Conservation (phyloP, 2,329 filamentous ascomycete genomes). For the Scolecobasidium constrictum region DNA sequence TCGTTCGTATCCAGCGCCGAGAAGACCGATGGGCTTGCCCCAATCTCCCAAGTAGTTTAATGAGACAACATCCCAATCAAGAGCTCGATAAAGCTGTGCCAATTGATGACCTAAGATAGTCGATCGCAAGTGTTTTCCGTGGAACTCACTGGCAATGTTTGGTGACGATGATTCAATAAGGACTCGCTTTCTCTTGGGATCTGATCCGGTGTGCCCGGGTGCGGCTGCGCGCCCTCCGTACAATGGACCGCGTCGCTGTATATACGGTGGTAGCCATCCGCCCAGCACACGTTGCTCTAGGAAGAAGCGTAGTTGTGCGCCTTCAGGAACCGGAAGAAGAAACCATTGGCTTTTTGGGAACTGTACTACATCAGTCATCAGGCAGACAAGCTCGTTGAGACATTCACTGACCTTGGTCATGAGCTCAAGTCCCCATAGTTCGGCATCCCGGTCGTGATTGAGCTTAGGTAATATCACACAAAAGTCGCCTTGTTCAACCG, state of each 20-base stretch:
- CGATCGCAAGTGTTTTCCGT: slow-evolving; percentile 54
- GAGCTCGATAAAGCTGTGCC: slow-evolving; percentile 46
- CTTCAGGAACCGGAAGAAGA: slow-evolving; percentile 47
- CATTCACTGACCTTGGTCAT: slow-evolving; percentile 16
- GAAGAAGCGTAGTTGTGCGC: slow-evolving; percentile 58
- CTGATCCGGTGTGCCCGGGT: slow-evolving; percentile 39
- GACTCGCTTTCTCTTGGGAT: slow-evolving; percentile 41
- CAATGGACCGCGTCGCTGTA: slow-evolving; percentile 40
- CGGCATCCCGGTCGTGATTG: slow-evolving; percentile 15
- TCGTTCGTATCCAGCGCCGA: slow-evolving; percentile 54
- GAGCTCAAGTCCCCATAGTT: slow-evolving; percentile 14
- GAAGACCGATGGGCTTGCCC: slow-evolving; percentile 52
- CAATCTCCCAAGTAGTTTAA: slow-evolving; percentile 61
- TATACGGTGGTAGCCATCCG: slow-evolving; percentile 50
- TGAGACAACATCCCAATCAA: slow-evolving; percentile 50
- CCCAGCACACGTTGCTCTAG: slow-evolving; percentile 49
- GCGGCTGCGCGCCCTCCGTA: slow-evolving; percentile 44
- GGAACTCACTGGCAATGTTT: slow-evolving; percentile 63
- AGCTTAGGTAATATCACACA: slow-evolving; percentile 19
- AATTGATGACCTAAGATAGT: slow-evolving; percentile 56
- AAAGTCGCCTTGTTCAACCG: slow-evolving; percentile 21
- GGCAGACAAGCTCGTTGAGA: too few relatives aligned
- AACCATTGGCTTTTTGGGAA: slow-evolving; percentile 59
- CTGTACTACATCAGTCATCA: too few relatives aligned
- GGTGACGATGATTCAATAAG: slow-evolving; percentile 66